Base-by-base conservation (phyloP, 2,329 filamentous ascomycete genomes). In the Pseudocercospora eumusae region DNA sequence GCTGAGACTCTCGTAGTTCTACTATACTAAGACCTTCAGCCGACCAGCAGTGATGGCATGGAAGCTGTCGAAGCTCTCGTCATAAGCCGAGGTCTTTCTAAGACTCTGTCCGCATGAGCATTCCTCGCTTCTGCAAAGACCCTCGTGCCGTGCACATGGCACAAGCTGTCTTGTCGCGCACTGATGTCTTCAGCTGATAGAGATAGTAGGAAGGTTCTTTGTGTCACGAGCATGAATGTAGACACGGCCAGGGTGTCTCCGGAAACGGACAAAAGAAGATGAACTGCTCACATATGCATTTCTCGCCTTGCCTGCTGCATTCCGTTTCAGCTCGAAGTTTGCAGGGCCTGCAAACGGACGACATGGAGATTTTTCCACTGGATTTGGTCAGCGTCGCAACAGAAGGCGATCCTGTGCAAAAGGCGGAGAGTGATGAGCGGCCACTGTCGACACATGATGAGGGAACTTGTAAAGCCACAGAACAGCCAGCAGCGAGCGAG, bases 361-460 rank as follows among this genome's bases (percentile, higher is more conserved):
- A 36, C 25, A 59, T 66, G 57, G 60, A 61, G 8, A 54, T 44
- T 10, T 53, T 62, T 2, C 56, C 64, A 40, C 56, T 67, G 49
- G 65, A 70, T 52, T 68, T 71, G 59, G 61, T 68, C 50, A 58
- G 55, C 53, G 66, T 72, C 13, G 68, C 69, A 10, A 67, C 68
- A 57, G 31, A 56, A 18, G 28, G 13, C 21, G 10, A 57, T 31
- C 15, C n/a, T 9, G 10, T 8, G 36, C 45, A 33, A 20, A 40
- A 4, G 20, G 11, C 21, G 40, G 25, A 15, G 31, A 15, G 8
- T 23, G 20, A n/a, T 15, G 18, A n/a, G 8, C 27, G 56, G 28
- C 20, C 56, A 18, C 60, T 58, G 15, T 21, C 40, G 15, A 44
- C 40, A 45, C 53, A 60, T 44, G 59, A 55, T 33, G 57, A 44